Evolutionary conservation across 129 eudicot genomes (phyloP), one percentile per base, ranked within the genome.

Genomic region (Arctium minus): DNA sequence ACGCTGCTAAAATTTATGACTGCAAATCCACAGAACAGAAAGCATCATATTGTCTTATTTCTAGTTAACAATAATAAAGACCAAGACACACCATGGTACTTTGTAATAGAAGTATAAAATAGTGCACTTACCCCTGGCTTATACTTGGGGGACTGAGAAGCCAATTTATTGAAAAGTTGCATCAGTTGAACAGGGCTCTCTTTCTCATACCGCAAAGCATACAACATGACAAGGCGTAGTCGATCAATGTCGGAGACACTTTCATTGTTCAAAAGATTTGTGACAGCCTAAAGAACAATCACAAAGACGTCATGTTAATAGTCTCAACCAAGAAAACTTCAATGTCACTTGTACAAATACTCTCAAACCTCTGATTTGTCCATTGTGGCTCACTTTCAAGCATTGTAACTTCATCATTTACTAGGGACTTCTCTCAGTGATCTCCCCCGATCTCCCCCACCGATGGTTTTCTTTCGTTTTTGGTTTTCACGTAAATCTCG

Each of bases 181-280:
- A 96, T 96, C 80, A 96, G 89, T 87, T 96, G 98, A 85, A 96
- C 94, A 36, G 99, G 99, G 86, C 97, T 96, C 80, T 96, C 99
- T 83, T 96, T 96, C 86, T 96, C 99, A 85, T 96, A 96, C 32
- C 99, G 90, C 85, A 96, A 87, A 74, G 97, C 99, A 86, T 96
- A 93, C 71, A 96, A 69, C 99, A 93, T 96, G 40, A 96, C 98
- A 46, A 96, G 88, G 32, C 98, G 97, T 62, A 96, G 85, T 71
- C 98, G 96, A 74, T 96, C 98, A 62, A 96, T 80, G 78, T 96
- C 99, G 30, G 99, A 92, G 62, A 96, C 89, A 86, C 88, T 90
- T 64, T 93, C 98, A 64, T 96, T 81, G 82, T 90, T 90, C 84
- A 96, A 83, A 79, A 96, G 98, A 86, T 93, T 96, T 70, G 96